Base-by-base conservation (phyloP, 2,329 filamentous ascomycete genomes). In the Ceratocystis colombiana region DNA sequence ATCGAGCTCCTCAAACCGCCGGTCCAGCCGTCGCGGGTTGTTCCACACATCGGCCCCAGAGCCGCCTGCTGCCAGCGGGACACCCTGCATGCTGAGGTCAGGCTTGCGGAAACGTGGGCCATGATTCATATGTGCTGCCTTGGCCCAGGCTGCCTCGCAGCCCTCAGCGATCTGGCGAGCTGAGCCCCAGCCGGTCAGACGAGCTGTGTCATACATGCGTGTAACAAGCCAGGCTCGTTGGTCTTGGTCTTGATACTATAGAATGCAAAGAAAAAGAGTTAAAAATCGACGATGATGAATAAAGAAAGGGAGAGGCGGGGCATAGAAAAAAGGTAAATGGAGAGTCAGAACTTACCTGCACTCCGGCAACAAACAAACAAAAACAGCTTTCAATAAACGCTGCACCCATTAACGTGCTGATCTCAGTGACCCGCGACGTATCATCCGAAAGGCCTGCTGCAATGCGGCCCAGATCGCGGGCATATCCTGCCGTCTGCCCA, bases 141-240 rank as follows among this genome's bases (percentile, higher is more conserved):
- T 89, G 68, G 83, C 80, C 94, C 94, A 99, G 0, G 85, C 82
- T 2, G 85, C 87, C 75, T 97, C 92, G 74, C 90, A 96, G 1
- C 90, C 91, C 62, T 84, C 80, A 0, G 90, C 90, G 69, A 96
- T 93, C 50, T 91, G 84, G 44, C 84, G 82, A 1, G 90, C 88
- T 1, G 88, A 90, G 71, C 90, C 88, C 88, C 90, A 96, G 0
- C 94, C 94, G 0, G 90, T 96, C 6, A 94, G 79, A 1, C 86
- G 84, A 1, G 88, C 84, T 48, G 96, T 86, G 71, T 90, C 86
- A 70, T 85, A 82, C 66, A 96, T 80, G 33, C 88, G 84, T 44
- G 82, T 80, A 69, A 96, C 81, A 0, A 88, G 83, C 89, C 90
- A 96, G 67, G 83, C 81, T 0, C 94, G 85, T 72, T 97, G 91